Percentiles rank a stretch among this genome's conserved stretches.
These are phyloP conservation scores for Mucor ambiguus DNA, from an alignment of 371 early-diverging fungal genomes.

Conservation along the genomic window DNA sequence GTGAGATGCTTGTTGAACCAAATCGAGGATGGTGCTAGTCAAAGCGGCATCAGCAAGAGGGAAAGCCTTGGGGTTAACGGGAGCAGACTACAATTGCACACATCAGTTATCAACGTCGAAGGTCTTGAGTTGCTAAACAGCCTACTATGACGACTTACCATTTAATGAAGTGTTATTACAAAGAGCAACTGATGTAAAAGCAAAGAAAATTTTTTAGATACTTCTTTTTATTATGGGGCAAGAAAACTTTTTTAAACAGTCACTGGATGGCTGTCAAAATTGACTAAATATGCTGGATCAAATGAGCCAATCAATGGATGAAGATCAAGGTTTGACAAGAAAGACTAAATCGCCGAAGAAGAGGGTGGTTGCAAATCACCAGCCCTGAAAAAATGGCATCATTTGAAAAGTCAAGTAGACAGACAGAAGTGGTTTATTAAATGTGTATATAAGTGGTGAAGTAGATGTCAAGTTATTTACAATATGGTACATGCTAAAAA, in stretches of 20 bases:
- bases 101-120: not conserved
- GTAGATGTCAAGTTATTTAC: not conserved
- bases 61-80: conserved; percentile 82
- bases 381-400: no score
- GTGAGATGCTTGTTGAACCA: conserved; percentile 97
- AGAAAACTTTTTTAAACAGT: conserved; percentile 1
- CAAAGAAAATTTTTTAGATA: not conserved
- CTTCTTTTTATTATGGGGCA: not conserved
- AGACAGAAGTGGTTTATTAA: not conserved
- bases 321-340: not conserved
- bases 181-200: not conserved
- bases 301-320: not conserved
- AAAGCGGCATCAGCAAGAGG: conserved; percentile 93
- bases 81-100: conserved; percentile 16
- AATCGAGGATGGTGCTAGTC: conserved; percentile 92
- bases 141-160: not conserved
- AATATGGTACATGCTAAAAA: not conserved
- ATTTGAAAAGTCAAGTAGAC: no score
- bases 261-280: conserved; percentile 4
- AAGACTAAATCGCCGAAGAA: not conserved
- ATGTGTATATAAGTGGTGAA: not conserved
- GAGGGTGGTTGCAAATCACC: no score
- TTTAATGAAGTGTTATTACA: not conserved
- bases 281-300: not conserved
- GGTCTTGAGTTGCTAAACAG: no score